Evolutionary conservation across 2,329 filamentous ascomycete genomes (phyloP), one percentile per base, ranked within the genome.

Genomic region (Lachnellula hyalina): DNA sequence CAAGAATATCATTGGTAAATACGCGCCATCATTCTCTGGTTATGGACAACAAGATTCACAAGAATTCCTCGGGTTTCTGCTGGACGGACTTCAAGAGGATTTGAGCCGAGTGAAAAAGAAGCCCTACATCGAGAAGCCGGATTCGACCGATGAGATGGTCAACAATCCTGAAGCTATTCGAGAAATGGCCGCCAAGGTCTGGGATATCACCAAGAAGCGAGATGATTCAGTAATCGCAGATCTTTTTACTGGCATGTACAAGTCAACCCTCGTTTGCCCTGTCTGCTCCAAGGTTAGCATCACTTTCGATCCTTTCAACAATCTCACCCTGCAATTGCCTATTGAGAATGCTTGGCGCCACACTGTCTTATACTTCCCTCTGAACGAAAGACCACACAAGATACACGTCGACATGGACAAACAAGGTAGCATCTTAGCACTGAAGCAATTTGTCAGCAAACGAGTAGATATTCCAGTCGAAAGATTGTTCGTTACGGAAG

Each of bases 41-140:
- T 97, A 94, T 73, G 90, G 89, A 3, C 94, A 99, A 70, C 94
- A 99, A 69, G 94, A 99, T 69, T 96, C 94, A 0, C 94, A 99
- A 66, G 94, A 99, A 67, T 97, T 99, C 41, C 77, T 99, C 19
- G 91, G 94, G 41, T 97, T 96, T 70, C 79, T 99, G 12, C 84
- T 99, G 7, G 94, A 99, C 71, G 93, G 89, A 5, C 77, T 99
- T 1, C 93, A 97, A 65, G 94, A 99, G 71, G 94, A 99, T 69
- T 76, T 99, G 42, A 99, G 95, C 68, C 85, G 94, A 9, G 87
- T 99, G 61, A 84, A 88, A 68, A 93, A 95, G 74, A 99, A 99
- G 74, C 94, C 94, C 0, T 96, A 97, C 70, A 93, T 95, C 47
- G 91, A 96, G 72, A 96, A 97, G 71, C 94, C 94, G 0, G 94